phyloP scores from a whole-genome alignment of 2,329 filamentous ascomycete genomes.

The Diaporthe ampelina region DNA sequence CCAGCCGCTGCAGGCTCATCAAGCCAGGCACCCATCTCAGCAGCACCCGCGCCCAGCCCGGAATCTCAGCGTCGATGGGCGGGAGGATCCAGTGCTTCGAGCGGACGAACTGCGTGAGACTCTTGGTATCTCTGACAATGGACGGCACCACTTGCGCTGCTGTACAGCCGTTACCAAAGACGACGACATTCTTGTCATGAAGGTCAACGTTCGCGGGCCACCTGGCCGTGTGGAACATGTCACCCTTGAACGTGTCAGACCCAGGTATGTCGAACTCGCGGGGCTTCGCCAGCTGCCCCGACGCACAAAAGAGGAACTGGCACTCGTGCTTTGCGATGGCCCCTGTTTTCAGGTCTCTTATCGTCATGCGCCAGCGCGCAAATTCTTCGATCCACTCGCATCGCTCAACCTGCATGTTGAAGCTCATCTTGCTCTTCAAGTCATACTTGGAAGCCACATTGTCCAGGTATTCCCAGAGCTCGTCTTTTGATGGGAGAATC shows the following conservation, averaged over 20 bases:
- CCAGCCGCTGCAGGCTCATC: slow-evolving; percentile 54
- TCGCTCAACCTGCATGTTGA: slow-evolving; percentile 53
- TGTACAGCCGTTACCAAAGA: slow-evolving; percentile 55
- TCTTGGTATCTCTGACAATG: slow-evolving; percentile 50
- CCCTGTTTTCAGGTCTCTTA: slow-evolving; percentile 47
- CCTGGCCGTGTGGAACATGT: slow-evolving; percentile 50
- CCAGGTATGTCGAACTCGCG: slow-evolving; percentile 51
- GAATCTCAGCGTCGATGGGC: slow-evolving; percentile 75
- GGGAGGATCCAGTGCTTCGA: slow-evolving; percentile 59
- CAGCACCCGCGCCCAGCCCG: slow-evolving; percentile 53
- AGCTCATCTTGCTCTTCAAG: slow-evolving; percentile 55
- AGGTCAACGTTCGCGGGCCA: slow-evolving; percentile 48
- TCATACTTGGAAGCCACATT: slow-evolving; percentile 62
- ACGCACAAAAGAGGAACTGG: slow-evolving; percentile 55
- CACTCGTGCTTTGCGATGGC: slow-evolving; percentile 52
- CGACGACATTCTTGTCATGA: slow-evolving; percentile 49
- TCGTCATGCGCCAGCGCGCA: slow-evolving; percentile 52
- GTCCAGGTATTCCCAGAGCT: slow-evolving; percentile 71
- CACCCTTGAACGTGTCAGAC: slow-evolving; percentile 48
- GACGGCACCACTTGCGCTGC: slow-evolving; percentile 53
- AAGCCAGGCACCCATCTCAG: slow-evolving; percentile 60
- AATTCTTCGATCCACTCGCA: slow-evolving; percentile 56
- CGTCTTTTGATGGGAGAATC: slow-evolving; percentile 66
- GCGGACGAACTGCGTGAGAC: slow-evolving; percentile 58
- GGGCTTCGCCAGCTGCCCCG: slow-evolving; percentile 52